phyloP scores from a whole-genome alignment of 345 rosid species.

The Nasturtium officinale region DNA sequence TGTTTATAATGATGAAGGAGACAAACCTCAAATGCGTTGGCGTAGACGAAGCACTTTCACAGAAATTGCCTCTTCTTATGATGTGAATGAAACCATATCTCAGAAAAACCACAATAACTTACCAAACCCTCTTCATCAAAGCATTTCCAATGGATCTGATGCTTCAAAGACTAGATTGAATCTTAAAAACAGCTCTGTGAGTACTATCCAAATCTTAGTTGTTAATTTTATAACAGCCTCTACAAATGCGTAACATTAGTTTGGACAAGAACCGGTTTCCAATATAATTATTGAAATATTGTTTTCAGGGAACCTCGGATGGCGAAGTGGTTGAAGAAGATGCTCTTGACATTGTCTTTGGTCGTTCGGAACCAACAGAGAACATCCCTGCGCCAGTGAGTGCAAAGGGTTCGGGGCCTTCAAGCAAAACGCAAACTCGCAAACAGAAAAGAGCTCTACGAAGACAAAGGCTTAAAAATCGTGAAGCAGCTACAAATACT shows the following conservation, averaged over 20 bases:
- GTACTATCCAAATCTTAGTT: conserved; percentile 17
- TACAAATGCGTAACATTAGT: conserved; percentile 14
- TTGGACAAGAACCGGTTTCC: conserved; percentile 4
- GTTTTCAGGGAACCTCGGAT: conserved; percentile 28
- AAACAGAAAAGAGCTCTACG: conserved; percentile 44
- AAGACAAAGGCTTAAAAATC: conserved; percentile 39
- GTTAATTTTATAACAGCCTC: conserved; percentile 9
- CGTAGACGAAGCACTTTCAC: conserved; percentile 63
- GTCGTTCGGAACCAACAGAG: conserved; percentile 35
- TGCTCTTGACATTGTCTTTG: conserved; percentile 40
- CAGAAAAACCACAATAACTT: conserved; percentile 19
- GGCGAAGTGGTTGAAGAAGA: conserved; percentile 34
- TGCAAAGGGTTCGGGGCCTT: not conserved
- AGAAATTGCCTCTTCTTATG: conserved; percentile 41
- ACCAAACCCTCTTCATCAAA: conserved; percentile 23
- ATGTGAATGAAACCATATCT: conserved; percentile 25
- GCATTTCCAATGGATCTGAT: conserved; percentile 29
- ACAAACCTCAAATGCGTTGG: conserved; percentile 67
- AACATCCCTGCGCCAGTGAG: conserved; percentile 13
- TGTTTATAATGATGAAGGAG: conserved; percentile 69
- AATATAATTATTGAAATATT: not conserved
- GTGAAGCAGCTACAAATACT: conserved; percentile 30
- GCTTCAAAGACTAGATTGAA: conserved; percentile 21
- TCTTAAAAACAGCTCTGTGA: conserved; percentile 30
- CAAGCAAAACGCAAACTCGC: conserved; percentile 37